These are phyloP conservation scores for Penicillium concentricum DNA, from an alignment of 2,329 filamentous ascomycete species.

Conservation along the genomic window DNA sequence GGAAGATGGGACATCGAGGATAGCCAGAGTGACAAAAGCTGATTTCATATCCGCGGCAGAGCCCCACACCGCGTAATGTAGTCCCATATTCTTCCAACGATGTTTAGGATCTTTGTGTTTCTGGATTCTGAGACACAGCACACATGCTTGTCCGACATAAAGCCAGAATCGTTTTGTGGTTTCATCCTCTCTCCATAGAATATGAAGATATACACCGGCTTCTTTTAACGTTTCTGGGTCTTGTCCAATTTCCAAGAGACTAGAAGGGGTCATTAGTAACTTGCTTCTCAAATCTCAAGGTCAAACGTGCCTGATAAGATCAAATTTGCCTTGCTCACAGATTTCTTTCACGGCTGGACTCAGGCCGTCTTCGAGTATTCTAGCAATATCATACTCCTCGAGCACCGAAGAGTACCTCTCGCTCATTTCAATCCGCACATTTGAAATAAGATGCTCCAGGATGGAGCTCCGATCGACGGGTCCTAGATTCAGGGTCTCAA, in stretches of 20 bases:
- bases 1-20: neutral
- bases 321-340: neutral
- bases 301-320: neutral
- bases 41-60: conserved; percentile 9
- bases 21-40: conserved; percentile 10
- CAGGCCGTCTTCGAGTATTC: neutral
- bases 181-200: conserved; percentile 4
- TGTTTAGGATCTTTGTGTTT: conserved; percentile 5
- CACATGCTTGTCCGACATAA: conserved; percentile 11
- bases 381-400: neutral
- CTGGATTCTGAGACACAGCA: neutral
- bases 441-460: neutral
- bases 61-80: conserved; percentile 14
- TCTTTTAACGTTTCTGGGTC: neutral
- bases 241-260: neutral
- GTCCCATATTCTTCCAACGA: neutral
- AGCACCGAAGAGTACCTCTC: neutral
- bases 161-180: conserved; percentile 5
- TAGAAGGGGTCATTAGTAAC: neutral
- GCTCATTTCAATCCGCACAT: neutral
- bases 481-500: neutral
- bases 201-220: conserved; percentile 9
- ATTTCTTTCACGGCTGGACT: neutral
- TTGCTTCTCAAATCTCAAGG: neutral
- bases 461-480: neutral